These are phyloP conservation scores for Ophiostoma novo-ulmi DNA, from an alignment of 2,329 filamentous ascomycete species.

Conservation along the genomic window DNA sequence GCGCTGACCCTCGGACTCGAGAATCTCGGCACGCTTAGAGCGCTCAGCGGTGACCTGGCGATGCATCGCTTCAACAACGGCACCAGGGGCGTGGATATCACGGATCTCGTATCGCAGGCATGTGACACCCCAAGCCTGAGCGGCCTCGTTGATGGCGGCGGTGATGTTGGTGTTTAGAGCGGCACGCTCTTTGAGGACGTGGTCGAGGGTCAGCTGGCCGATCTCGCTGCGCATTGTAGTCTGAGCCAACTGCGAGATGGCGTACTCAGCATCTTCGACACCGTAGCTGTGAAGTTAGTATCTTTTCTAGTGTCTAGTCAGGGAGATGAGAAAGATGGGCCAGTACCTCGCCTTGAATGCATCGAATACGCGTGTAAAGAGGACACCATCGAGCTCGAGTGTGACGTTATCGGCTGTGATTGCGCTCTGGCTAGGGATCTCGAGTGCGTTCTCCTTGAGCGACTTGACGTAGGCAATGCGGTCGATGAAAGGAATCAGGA, in stretches of 20 bases:
- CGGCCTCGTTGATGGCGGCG: slow-evolving; percentile 96
- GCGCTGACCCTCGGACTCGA: slow-evolving; percentile 93
- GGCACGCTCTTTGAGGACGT: slow-evolving; percentile 94
- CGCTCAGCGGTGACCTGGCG: slow-evolving; percentile 95
- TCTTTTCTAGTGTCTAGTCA: not conserved
- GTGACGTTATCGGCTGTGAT: slow-evolving; percentile 99
- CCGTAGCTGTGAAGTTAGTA: slow-evolving; percentile 63
- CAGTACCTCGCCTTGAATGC: slow-evolving; percentile 74
- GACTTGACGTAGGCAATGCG: slow-evolving; percentile 97
- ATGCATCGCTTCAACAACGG: slow-evolving; percentile 97
- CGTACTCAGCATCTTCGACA: slow-evolving; percentile 97
- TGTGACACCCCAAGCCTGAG: slow-evolving; percentile 92
- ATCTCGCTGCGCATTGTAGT: slow-evolving; percentile 99
- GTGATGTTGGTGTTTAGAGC: slow-evolving; percentile 97
- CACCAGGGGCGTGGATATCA: slow-evolving; percentile 91
- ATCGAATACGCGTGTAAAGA: slow-evolving; percentile 95
- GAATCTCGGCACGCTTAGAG: slow-evolving; percentile 93
- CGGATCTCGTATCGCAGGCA: slow-evolving; percentile 97
- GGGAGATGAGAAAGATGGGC: slow-evolving; percentile 14
- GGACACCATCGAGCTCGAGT: slow-evolving; percentile 86
- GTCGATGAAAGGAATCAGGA: slow-evolving; percentile 86
- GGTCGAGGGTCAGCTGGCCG: slow-evolving; percentile 90
- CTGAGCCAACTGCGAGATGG: slow-evolving; percentile 94
- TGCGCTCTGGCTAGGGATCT: slow-evolving; percentile 95
- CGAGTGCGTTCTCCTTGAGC: slow-evolving; percentile 90